Conservation (phyloP, 73 alveolate species). For the Symbiodinium pilosum region DNA sequence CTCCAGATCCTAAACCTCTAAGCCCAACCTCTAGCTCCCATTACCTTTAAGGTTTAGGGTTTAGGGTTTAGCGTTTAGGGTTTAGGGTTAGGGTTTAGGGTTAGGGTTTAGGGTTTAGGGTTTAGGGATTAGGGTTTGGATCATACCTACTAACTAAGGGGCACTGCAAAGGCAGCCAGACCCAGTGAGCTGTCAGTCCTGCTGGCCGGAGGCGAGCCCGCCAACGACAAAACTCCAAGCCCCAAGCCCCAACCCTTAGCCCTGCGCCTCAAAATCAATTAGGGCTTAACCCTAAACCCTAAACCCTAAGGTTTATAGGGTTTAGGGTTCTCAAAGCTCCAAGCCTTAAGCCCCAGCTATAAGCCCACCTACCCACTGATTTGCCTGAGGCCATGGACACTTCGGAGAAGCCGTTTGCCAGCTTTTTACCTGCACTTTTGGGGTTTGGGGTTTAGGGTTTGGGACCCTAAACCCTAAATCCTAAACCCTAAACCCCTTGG, state of each 20-base stretch:
- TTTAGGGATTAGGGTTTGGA: background rate
- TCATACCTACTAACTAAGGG: too few relatives aligned
- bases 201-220: too few relatives aligned
- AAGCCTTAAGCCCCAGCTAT: background rate
- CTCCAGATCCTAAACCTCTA: too few relatives aligned
- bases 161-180: too few relatives aligned
- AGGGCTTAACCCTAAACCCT: background rate
- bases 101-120: slow-evolving; percentile 6
- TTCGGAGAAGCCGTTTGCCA: slow-evolving; percentile 12
- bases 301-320: background rate
- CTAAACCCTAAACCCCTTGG: too few relatives aligned
- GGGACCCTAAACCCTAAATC: background rate
- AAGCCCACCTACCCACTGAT: background rate
- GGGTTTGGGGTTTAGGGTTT: background rate
- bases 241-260: too few relatives aligned
- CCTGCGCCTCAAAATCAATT: too few relatives aligned
- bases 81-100: background rate
- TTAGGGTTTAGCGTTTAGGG: background rate
- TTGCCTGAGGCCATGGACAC: background rate
- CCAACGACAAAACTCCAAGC: too few relatives aligned
- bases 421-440: background rate
- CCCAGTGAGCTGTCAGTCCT: too few relatives aligned
- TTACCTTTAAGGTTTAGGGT: too few relatives aligned
- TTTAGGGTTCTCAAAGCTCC: background rate
- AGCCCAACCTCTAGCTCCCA: too few relatives aligned